Base-by-base conservation (phyloP, 495 filamentous ascomycete species). In the Aspergillus funiculosus region DNA sequence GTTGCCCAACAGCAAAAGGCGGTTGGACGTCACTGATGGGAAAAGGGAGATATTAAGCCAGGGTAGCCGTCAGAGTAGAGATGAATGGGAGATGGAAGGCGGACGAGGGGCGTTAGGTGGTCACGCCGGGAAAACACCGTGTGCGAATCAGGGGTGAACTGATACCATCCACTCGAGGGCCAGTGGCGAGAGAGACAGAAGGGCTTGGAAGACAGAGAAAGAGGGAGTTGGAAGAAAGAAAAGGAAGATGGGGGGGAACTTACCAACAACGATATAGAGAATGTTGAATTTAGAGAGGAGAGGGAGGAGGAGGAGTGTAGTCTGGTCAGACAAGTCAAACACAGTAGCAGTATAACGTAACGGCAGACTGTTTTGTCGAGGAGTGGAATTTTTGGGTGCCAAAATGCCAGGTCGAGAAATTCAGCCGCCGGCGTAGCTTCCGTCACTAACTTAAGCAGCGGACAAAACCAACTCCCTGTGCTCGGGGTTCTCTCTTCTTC, bases 401-500 rank as follows among this genome's bases (percentile, higher is more conserved):
- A 32, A 47, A 52, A 46, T 55, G 58, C 58, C 61, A 60, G 61
- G 53, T 59, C 53, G 52, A 57, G 57, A 62, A 59, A 42, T 62
- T 55, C 59, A 36, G 57, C 53, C 46, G 51, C 42, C 56, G 48
- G 62, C 62, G 62, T 65, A 60, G 57, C 51, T 51, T 57, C 57
- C 52, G 62, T 65, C 62, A 65, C 62, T 62, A 56, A 53, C 24
- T 32, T 17, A 43, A 31, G 9, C 38, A 35, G 11, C 13, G 5
- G 31, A 32, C 15, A 40, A 27, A 21, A 48, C 39, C 14, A 39
- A 24, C 15, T 14, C 25, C 15, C 10, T 38, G 29, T 43, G 28
- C 26, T 41, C 13, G n/a, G n/a, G n/a, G n/a, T n/a, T n/a, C n/a
- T n/a, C n/a, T n/a, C n/a, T n/a, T n/a, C n/a, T n/a, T n/a, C n/a